Evolutionary conservation across 2,329 filamentous ascomycete species (phyloP).

Genomic region (Sporothrix euskadiensis): DNA sequence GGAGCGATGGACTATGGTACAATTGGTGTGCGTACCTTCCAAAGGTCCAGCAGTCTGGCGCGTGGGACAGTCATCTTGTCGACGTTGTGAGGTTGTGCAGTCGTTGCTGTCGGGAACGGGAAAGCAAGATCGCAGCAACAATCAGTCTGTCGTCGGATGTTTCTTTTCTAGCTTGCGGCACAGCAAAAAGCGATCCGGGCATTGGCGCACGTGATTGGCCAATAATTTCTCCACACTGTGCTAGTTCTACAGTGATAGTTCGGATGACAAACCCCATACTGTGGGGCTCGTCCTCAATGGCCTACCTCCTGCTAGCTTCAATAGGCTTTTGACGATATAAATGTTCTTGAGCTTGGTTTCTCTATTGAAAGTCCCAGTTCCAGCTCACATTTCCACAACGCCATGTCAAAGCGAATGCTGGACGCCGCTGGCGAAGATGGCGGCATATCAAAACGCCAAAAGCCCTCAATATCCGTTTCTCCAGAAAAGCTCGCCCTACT

Average conservation of each 20-base stretch:
- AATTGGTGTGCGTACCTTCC: slow-evolving; percentile 63
- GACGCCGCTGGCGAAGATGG: background rate
- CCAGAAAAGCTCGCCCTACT: slow-evolving; percentile 36
- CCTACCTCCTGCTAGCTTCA: background rate
- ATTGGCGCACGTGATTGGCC: background rate
- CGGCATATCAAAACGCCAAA: slow-evolving; percentile 23
- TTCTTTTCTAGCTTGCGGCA: slow-evolving; percentile 4
- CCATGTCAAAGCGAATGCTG: slow-evolving; percentile 13
- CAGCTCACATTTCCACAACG: background rate
- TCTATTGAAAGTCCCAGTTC: background rate
- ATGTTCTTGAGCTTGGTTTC: background rate
- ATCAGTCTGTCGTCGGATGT: slow-evolving; percentile 16
- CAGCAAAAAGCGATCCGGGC: background rate
- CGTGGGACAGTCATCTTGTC: slow-evolving; percentile 63
- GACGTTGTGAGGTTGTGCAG: slow-evolving; percentile 33
- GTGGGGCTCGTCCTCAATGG: background rate
- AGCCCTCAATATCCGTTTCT: background rate
- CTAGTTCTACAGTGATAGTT: background rate
- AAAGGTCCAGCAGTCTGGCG: slow-evolving; percentile 66
- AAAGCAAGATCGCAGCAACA: background rate
- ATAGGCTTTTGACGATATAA: background rate
- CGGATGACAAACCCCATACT: background rate
- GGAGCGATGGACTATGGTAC: background rate
- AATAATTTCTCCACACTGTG: background rate
- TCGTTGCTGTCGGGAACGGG: background rate